These are phyloP conservation scores for Fusarium sp. DNA, from an alignment of 2,329 filamentous ascomycete genomes.

Conservation along the genomic window DNA sequence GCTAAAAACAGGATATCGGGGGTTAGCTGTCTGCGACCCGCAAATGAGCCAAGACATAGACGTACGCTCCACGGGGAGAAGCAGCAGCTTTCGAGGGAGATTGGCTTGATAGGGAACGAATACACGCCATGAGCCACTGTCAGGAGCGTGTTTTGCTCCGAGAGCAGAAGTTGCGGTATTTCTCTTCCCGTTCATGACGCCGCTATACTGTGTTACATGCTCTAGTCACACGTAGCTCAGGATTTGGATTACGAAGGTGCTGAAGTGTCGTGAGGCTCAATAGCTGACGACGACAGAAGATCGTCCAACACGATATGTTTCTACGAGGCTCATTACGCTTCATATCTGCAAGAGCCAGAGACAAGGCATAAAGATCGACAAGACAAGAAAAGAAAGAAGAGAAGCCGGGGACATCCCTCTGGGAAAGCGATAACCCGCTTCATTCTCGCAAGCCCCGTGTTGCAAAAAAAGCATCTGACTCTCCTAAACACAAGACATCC, in stretches of 20 bases:
- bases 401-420: background rate
- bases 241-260: background rate
- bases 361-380: background rate
- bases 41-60: constrained; percentile 19
- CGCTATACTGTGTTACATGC: background rate
- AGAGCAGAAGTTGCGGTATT: constrained; percentile 22
- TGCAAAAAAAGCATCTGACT: background rate
- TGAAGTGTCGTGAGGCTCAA: background rate
- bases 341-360: background rate
- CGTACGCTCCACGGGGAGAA: constrained; percentile 4
- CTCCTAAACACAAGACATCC: background rate
- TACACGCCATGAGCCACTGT: constrained; percentile 6
- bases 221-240: background rate
- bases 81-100: background rate
- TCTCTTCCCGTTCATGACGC: background rate
- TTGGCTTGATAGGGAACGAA: background rate
- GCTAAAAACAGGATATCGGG: constrained; percentile 26
- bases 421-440: background rate
- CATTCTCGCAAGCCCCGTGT: constrained; percentile 8
- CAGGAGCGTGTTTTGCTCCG: background rate
- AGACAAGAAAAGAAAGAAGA: background rate
- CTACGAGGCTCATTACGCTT: background rate
- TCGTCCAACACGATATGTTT: constrained; percentile 8
- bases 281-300: background rate
- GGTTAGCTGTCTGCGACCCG: background rate